Evolutionary conservation across 2,329 filamentous ascomycete species (phyloP), one percentile per base, ranked within the genome.

Genomic region (Exophiala oligosperma): DNA sequence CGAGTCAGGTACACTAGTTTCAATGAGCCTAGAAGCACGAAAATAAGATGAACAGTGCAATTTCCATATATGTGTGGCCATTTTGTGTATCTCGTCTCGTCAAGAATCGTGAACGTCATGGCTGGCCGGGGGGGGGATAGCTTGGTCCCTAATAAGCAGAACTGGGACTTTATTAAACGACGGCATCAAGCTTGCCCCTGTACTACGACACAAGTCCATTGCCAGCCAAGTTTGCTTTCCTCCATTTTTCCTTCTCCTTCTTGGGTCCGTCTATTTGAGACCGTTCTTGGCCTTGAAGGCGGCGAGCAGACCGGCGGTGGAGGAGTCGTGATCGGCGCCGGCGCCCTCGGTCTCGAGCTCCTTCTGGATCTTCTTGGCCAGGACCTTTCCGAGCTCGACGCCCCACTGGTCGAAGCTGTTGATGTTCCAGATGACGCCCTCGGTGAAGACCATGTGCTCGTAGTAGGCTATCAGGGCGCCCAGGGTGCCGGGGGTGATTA

Each of bases 321-420:
- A 94, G 62, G 85, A 79, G 74, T 99, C 94, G 77, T 99, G 94
- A 58, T 83, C 84, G 59, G 79, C 79, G 68, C 84, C 85, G 61
- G 85, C 90, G n/a, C 83, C 76, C 72, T 88, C 83, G 66, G 75
- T 77, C 71, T 97, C 92, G 59, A 99, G 83, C 82, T 99, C 94
- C 70, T 77, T 74, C 68, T 91, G 87, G 64, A 92, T 92, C 80
- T 91, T 92, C 87, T 93, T 97, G 62, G 94, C 94, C 66, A 99
- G 81, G 41, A 89, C 87, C 88, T 99, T 99, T 75, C 94, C 94
- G 62, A 99, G 81, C 83, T 99, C 94, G 46, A 99, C 94, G 78
- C 94, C 94, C 94, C 94, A 99, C 82, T 99, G 94, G 79, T 99
- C 94, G 73, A 97, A 99, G 71, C 88, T 92, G 85, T 99, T 99